Evolutionary conservation across 148 eudicot species (phyloP), one percentile per base, ranked within the genome.

Genomic region (Rhododendron ferrugineum): DNA sequence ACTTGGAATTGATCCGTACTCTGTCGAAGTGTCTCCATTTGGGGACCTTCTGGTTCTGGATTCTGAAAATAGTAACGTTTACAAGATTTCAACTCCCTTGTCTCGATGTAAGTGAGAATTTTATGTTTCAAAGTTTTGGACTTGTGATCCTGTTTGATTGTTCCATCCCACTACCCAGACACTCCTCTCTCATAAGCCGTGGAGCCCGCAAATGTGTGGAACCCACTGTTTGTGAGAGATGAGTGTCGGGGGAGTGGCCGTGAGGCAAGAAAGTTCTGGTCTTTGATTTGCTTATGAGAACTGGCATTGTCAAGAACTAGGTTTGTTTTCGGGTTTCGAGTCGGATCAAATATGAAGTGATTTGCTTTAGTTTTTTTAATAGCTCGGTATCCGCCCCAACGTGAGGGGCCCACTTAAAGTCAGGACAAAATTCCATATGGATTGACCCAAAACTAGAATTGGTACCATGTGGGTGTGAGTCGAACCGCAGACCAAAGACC

Each of bases 1-100:
- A 91, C 91, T 87, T 79, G 98, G 98, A 78, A 93, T 95, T 91
- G 98, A 95, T 85, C 98, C 98, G 16, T 88, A 92, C 56, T 80
- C 95, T 6, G 92, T 94, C 79, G 90, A 89, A 82, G 90, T 90
- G 32, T 87, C 94, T 76, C 91, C 92, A 78, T 79, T 85, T 72
- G 98, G 94, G 78, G 98, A 95, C 68, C 85, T 95, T 86, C 88
- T 95, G 36, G 85, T 95, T 30, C 81, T 94, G 85, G 98, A 95
- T 89, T 95, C 97, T 74, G 90, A 85, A 60, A 93, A 92, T 68
- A 95, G 95, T 60, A 95, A 95, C 84, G 82, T 95, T 66, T 94
- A 94, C 93, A 93, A 80, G 89, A 85, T 94, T 85, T 89, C 98
- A 80, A 81, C 97, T 81, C 98, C 97, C 26, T 86, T 90, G 49